Evolutionary conservation across 2,329 filamentous ascomycete genomes (phyloP).

Genomic region (Neopestalotiopsis sp.): DNA sequence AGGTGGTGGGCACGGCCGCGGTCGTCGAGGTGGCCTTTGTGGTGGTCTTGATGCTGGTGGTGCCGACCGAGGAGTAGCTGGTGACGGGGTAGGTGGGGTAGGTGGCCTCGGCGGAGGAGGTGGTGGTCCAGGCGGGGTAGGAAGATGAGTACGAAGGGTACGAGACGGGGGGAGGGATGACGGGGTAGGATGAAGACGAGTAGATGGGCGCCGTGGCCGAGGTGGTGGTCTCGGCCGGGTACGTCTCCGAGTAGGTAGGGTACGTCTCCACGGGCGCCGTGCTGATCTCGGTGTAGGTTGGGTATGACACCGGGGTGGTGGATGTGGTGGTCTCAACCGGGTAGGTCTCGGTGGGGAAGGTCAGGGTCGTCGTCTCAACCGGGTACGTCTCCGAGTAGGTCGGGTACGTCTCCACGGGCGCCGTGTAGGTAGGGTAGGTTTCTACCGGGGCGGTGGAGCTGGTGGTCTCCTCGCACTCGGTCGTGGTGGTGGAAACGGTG

Average conservation of each 20-base stretch:
- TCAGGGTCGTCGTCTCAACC: neutral
- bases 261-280: conserved; percentile 1
- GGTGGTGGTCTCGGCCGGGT: neutral
- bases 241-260: neutral
- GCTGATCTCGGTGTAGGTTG: neutral
- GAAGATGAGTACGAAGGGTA: neutral
- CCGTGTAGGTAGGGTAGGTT: neutral
- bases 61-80: neutral
- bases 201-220: neutral
- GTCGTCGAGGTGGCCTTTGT: conserved; percentile 6
- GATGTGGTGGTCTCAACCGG: neutral
- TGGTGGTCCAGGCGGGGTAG: neutral
- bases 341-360: neutral
- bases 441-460: conserved; percentile 10
- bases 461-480: conserved; percentile 2
- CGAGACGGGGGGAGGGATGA: neutral
- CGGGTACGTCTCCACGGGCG: neutral
- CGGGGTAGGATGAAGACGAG: neutral
- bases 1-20: conserved; percentile 3
- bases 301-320: neutral
- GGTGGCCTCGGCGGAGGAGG: neutral
- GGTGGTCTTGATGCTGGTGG: conserved; percentile 9
- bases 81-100: neutral
- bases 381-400: neutral
- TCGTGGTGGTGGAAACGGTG: neutral